Conservation (phyloP, 345 rosid genomes). For the Rhodamnia argentea region DNA sequence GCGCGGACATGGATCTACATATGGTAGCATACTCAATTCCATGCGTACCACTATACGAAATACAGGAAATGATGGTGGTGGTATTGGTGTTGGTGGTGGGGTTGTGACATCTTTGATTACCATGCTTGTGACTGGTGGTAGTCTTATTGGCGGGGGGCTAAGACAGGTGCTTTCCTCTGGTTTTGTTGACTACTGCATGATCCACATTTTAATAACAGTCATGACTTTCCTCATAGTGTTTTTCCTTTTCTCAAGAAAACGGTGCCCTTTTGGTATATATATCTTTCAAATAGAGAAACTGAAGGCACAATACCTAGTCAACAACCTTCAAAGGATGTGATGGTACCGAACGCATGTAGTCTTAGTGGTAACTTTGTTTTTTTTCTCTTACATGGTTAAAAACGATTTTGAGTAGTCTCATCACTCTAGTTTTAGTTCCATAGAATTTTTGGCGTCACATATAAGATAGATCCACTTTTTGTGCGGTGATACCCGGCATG, state of each 20-base stretch:
- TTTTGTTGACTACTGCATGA: neutral
- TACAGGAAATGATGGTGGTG: slow-evolving; percentile 17
- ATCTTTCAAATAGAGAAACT: neutral
- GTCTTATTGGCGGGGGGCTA: slow-evolving; percentile 40
- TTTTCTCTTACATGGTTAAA: neutral
- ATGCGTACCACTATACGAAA: slow-evolving; percentile 63
- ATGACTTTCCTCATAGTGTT: neutral
- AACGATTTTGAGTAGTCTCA: neutral
- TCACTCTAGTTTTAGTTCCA: neutral
- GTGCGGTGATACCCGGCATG: neutral
- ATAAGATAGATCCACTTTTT: neutral
- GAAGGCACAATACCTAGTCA: neutral
- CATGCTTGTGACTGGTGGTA: slow-evolving; percentile 74
- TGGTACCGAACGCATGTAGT: neutral
- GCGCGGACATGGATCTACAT: slow-evolving; percentile 51
- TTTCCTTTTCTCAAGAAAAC: neutral
- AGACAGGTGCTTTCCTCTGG: slow-evolving; percentile 34
- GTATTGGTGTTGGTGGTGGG: slow-evolving; percentile 49
- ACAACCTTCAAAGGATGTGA: neutral
- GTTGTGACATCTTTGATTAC: slow-evolving; percentile 52
- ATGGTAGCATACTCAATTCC: slow-evolving; percentile 60
- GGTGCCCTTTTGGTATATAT: neutral
- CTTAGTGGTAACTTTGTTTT: neutral
- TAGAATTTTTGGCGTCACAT: neutral
- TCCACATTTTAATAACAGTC: neutral